phyloP scores from a whole-genome alignment of 306 rosid species.

The Cucumis hystrix region DNA sequence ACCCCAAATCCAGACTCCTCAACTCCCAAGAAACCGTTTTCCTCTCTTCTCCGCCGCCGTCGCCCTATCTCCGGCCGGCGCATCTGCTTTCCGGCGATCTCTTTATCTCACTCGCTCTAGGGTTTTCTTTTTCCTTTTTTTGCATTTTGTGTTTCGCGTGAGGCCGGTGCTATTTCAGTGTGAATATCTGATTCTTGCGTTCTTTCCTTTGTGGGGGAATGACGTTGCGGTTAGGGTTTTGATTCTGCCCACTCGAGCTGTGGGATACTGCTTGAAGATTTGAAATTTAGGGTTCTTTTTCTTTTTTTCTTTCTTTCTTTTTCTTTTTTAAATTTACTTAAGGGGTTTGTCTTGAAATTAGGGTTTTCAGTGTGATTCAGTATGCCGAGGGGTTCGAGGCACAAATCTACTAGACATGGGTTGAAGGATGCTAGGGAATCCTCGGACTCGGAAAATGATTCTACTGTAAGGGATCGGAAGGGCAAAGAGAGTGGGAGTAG shows the following conservation, averaged over 20 bases:
- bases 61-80: neutral
- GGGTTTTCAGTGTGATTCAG: constrained; percentile 29
- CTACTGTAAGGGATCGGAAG: constrained; percentile 64
- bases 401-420: constrained; percentile 88
- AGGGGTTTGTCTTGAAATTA: constrained; percentile 3
- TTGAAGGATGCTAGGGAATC: constrained; percentile 64
- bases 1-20: neutral
- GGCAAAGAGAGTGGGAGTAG: constrained; percentile 48
- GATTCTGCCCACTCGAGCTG: neutral
- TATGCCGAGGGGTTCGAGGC: constrained; percentile 96
- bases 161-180: neutral
- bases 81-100: neutral
- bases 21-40: constrained; percentile 1
- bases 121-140: neutral
- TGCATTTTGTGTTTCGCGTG: neutral
- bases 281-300: constrained; percentile 10
- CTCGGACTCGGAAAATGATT: constrained; percentile 89
- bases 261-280: constrained; percentile 4
- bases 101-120: neutral
- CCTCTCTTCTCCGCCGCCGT: constrained; percentile 1
- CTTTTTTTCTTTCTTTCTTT: neutral
- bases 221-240: constrained; percentile 4
- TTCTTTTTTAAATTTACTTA: neutral
- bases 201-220: neutral
- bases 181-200: neutral